Evolutionary conservation across 1,284 basidiomycete species (phyloP), one percentile per base, ranked within the genome.

Genomic region (Cryptococcus sp.): DNA sequence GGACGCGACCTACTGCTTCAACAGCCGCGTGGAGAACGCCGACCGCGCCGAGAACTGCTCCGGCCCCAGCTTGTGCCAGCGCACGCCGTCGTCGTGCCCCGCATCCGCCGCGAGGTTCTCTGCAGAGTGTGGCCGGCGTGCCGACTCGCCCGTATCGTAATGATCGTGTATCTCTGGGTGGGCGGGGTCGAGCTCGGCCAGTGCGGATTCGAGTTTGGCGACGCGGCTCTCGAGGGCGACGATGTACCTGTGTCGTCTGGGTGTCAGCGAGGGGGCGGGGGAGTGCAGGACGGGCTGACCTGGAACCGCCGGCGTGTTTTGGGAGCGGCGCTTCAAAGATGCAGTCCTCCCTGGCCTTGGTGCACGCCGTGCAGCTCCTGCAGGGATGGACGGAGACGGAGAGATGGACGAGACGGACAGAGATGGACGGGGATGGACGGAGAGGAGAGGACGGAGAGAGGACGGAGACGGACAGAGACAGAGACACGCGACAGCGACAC

Each of bases 131-230:
- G 40, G 40, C 40, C 12, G 40, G 15, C 45, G 15, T 18, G 15
- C 15, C 20, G 40, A 28, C 33, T 37, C 40, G 18, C 18, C 8
- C 23, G 50, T 20, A 46, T 39, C 35, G 44, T 58, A 61, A 33
- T 61, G 60, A 36, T 61, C 60, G 23, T 45, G 55, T 33, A 58
- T 55, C 37, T 61, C 60, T n/a, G 57, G 56, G 51, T 62, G 56
- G 16, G 33, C 11, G 2, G 60, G 60, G 15, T 50, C 48, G 16
- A 62, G 20, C 21, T 56, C 42, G 5, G 57, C 57, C 3, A 62
- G 53, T 4, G 56, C 60, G 13, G 45, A 24, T 36, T 62, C 60
- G 13, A 62, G 54, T 18, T 56, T 56, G 8, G 60, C 60, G n/a
- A 52, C 38, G 4, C 60, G 37, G 37, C 39, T 47, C 35, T 62